phyloP scores from a whole-genome alignment of 768 basidiomycete species.

The Lactarius pseudohatsudake region DNA sequence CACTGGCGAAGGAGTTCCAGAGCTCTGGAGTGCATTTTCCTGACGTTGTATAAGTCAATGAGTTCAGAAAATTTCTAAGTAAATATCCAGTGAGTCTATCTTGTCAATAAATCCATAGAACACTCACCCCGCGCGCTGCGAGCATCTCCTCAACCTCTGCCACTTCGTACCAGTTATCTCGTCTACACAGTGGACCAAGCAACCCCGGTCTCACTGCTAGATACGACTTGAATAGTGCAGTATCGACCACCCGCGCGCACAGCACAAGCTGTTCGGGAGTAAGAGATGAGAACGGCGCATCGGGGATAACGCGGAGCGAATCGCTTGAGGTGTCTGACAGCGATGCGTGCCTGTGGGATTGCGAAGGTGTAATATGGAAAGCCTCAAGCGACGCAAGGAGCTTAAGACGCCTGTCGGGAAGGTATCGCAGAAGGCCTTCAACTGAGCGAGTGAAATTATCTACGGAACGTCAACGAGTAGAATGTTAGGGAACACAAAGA shows the following conservation, averaged over 20 bases:
- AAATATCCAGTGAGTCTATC: constrained; percentile 9
- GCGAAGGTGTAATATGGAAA: constrained; percentile 65
- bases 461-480: constrained; percentile 31
- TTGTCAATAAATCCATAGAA: background rate
- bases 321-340: constrained; percentile 71
- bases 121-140: constrained; percentile 69
- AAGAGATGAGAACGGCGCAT: constrained; percentile 65
- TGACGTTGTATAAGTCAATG: constrained; percentile 87
- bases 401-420: constrained; percentile 88
- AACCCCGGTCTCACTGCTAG: constrained; percentile 77
- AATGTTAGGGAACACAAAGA: background rate
- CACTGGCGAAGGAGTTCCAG: constrained; percentile 82
- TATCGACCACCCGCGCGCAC: constrained; percentile 92
- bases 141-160: constrained; percentile 89
- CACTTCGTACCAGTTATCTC: constrained; percentile 98
- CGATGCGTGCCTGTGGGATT: constrained; percentile 64
- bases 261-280: constrained; percentile 83
- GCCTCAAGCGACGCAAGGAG: constrained; percentile 72
- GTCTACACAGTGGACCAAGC: constrained; percentile 81
- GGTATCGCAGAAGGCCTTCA: constrained; percentile 85
- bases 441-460: constrained; percentile 69
- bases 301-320: constrained; percentile 78
- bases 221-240: constrained; percentile 92
- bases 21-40: constrained; percentile 93
- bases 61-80: constrained; percentile 87